These are phyloP conservation scores for Neurospora sp. DNA, from an alignment of 495 filamentous ascomycete genomes.

Conservation along the genomic window DNA sequence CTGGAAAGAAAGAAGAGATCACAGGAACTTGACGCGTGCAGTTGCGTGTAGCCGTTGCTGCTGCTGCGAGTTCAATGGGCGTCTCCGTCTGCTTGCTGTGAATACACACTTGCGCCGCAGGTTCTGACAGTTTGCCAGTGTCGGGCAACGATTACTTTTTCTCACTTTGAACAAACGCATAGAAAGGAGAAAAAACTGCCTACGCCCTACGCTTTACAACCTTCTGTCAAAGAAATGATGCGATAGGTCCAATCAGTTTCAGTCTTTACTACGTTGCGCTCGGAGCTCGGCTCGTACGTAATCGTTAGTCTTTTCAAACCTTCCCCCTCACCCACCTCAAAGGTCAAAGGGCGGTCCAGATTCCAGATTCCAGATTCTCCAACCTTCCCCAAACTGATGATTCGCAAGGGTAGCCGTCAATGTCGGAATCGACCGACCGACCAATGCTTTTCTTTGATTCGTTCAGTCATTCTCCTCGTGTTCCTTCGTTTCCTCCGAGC, in stretches of 20 bases:
- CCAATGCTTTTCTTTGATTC: neutral
- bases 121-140: neutral
- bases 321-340: neutral
- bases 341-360: neutral
- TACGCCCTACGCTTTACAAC: neutral
- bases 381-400: neutral
- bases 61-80: neutral
- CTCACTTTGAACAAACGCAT: neutral
- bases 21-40: too few relatives aligned
- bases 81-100: neutral
- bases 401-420: neutral
- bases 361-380: neutral
- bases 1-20: neutral
- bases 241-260: neutral
- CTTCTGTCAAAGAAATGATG: neutral
- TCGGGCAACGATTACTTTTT: neutral
- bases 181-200: neutral
- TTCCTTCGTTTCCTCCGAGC: neutral
- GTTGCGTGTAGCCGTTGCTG: neutral
- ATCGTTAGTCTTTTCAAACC: neutral
- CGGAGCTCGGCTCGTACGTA: neutral
- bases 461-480: neutral
- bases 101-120: neutral
- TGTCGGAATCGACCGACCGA: neutral
- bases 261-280: neutral